Conservation (phyloP, 2,329 filamentous ascomycete species). For the Pseudocercospora pini-densiflorae region DNA sequence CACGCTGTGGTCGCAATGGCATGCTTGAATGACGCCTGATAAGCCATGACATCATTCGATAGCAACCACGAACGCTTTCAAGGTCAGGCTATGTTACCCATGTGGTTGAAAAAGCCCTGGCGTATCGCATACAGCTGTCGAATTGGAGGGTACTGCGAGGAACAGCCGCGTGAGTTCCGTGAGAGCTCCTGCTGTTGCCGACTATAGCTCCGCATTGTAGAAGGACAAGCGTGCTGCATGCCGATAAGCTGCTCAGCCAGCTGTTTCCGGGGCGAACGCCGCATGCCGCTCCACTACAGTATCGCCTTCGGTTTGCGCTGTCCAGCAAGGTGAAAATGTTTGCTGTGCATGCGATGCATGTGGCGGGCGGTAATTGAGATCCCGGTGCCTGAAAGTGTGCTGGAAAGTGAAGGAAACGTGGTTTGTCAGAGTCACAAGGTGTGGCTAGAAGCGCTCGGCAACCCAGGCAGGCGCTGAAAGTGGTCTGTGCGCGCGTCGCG, state of each 20-base stretch:
- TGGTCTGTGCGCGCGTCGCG: not conserved
- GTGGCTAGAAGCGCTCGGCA: not conserved
- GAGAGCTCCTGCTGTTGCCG: conserved; percentile 10
- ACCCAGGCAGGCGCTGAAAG: not conserved
- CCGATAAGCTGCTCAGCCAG: conserved; percentile 14
- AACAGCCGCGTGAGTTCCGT: conserved; percentile 13
- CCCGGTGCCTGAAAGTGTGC: conserved; percentile 5
- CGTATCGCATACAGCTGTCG: not conserved
- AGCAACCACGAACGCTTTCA: not conserved
- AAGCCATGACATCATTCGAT: not conserved
- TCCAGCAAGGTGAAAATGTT: not conserved
- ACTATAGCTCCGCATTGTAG: conserved; percentile 15
- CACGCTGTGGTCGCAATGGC: not conserved
- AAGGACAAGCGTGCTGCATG: not conserved
- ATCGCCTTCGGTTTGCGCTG: not conserved
- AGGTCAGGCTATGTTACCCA: not conserved
- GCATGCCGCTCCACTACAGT: conserved; percentile 1
- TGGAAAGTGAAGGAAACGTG: conserved; percentile 13
- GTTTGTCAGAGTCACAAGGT: conserved; percentile 1
- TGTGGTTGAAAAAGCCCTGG: not conserved
- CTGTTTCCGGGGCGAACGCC: conserved; percentile 8
- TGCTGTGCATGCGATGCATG: conserved; percentile 6
- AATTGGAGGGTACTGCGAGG: conserved; percentile 10
- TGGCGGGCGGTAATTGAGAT: not conserved
- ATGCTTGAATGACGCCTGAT: conserved; percentile 3